phyloP scores from a whole-genome alignment of 1,284 basidiomycete species.

The Erythrobasidium hasegawianum region DNA sequence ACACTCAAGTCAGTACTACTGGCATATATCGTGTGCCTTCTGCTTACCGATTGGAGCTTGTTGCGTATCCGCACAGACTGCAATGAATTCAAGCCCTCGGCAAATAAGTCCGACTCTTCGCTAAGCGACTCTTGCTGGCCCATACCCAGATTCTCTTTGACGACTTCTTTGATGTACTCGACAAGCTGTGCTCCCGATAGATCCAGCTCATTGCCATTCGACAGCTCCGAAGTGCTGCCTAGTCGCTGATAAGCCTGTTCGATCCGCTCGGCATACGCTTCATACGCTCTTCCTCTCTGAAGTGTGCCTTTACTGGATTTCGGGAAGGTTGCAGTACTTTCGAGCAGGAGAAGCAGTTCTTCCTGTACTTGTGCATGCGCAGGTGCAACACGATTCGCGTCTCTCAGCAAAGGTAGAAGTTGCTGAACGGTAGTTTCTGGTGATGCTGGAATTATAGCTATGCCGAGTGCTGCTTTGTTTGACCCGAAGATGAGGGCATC shows the following conservation, averaged over 20 bases:
- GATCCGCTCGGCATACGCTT: slow-evolving; percentile 56
- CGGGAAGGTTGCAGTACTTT: slow-evolving; percentile 52
- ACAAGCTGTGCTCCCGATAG: slow-evolving; percentile 21
- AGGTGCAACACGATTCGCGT: slow-evolving; percentile 57
- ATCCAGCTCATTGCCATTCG: background rate
- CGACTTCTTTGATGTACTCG: slow-evolving; percentile 28
- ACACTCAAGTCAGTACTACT: no score
- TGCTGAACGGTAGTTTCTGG: slow-evolving; percentile 51
- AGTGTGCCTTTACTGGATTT: slow-evolving; percentile 55
- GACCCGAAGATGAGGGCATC: slow-evolving; percentile 62
- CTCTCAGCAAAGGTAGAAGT: slow-evolving; percentile 53
- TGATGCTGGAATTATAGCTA: slow-evolving; percentile 58
- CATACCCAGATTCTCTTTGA: slow-evolving; percentile 38
- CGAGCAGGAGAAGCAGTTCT: slow-evolving; percentile 57
- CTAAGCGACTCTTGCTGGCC: slow-evolving; percentile 41
- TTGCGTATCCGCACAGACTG: slow-evolving; percentile 59
- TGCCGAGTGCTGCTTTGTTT: slow-evolving; percentile 55
- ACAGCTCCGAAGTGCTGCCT: slow-evolving; percentile 50
- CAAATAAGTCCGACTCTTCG: slow-evolving; percentile 49
- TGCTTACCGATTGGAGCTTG: slow-evolving; percentile 54
- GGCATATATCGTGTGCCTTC: no score
- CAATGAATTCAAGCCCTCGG: slow-evolving; percentile 59
- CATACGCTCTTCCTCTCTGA: slow-evolving; percentile 54
- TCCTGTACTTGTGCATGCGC: slow-evolving; percentile 56
- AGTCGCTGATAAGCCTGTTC: slow-evolving; percentile 55